These are phyloP conservation scores for Citrullus colocynthis DNA, from an alignment of 306 rosid genomes.

Conservation along the genomic window DNA sequence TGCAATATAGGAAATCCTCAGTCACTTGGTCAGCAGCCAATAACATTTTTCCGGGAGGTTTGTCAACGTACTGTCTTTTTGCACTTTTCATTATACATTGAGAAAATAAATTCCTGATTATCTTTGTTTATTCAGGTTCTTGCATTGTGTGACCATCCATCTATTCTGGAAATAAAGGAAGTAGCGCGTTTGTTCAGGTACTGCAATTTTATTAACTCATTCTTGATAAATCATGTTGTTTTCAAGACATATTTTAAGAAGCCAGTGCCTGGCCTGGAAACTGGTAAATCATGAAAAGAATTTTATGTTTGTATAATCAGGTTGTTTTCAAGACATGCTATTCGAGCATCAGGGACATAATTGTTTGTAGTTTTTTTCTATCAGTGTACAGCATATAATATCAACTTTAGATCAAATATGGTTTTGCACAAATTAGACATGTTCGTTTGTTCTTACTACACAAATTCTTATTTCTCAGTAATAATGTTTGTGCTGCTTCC, in stretches of 20 bases:
- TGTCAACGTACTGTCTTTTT: constrained; percentile 12
- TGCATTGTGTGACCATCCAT: constrained; percentile 80
- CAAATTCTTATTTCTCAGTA: background rate
- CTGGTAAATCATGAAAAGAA: background rate
- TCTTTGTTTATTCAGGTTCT: constrained; percentile 42
- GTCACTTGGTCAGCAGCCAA: constrained; percentile 85
- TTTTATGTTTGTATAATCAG: background rate
- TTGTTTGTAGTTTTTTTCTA: background rate
- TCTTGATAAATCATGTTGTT: background rate
- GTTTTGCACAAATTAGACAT: background rate
- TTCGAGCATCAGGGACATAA: background rate
- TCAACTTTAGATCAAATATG: background rate
- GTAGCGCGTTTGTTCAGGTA: constrained; percentile 94
- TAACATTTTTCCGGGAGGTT: constrained; percentile 95
- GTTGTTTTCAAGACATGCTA: background rate
- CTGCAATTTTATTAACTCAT: background rate
- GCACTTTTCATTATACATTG: background rate
- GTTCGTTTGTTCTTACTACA: background rate
- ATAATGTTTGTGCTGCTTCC: background rate
- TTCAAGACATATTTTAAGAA: background rate
- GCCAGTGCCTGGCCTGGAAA: background rate
- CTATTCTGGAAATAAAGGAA: constrained; percentile 64
- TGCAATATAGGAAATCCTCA: constrained; percentile 98
- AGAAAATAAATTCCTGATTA: constrained; percentile 10
- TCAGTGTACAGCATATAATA: background rate